phyloP scores from a whole-genome alignment of 2,329 filamentous ascomycete genomes.

The Sporothrix brunneoviolacea region DNA sequence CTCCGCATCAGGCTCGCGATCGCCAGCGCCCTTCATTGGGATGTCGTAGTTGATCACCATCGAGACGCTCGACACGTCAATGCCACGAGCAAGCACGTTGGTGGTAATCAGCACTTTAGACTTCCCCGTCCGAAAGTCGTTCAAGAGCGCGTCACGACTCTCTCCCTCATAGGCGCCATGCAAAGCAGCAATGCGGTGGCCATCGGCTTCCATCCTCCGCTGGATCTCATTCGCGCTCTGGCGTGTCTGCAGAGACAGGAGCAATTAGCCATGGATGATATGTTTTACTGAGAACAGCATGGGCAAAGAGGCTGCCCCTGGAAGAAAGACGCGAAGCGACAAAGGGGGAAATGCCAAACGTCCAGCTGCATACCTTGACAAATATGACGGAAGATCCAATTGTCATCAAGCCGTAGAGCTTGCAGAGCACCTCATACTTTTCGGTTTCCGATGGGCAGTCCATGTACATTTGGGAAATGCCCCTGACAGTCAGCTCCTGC shows the following conservation, averaged over 20 bases:
- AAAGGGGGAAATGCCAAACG: too few relatives aligned
- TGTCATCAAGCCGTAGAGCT: conserved; percentile 92
- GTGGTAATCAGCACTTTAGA: conserved; percentile 97
- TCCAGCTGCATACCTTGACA: too few relatives aligned
- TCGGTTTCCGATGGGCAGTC: conserved; percentile 76
- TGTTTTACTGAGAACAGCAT: too few relatives aligned
- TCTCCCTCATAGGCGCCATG: conserved; percentile 81
- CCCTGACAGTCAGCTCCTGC: conserved; percentile 89
- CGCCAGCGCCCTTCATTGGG: conserved; percentile 66
- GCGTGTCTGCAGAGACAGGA: too few relatives aligned
- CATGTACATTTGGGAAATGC: conserved; percentile 96
- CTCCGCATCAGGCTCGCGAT: conserved; percentile 81
- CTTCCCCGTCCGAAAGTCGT: conserved; percentile 76
- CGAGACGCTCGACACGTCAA: conserved; percentile 84
- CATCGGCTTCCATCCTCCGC: conserved; percentile 76
- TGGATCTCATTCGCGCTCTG: conserved; percentile 82
- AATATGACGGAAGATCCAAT: conserved; percentile 98
- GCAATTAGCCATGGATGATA: too few relatives aligned
- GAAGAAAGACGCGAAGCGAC: too few relatives aligned
- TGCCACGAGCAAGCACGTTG: conserved; percentile 91
- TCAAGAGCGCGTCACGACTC: conserved; percentile 76
- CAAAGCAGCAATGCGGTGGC: conserved; percentile 84
- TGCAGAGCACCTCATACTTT: conserved; percentile 84
- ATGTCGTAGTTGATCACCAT: conserved; percentile 98
- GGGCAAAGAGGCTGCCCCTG: too few relatives aligned